A percentile compares a stretch with the other conserved stretches of the same genome.
Conservation (phyloP, 441 rosid species). For the Omphalea diandra region DNA sequence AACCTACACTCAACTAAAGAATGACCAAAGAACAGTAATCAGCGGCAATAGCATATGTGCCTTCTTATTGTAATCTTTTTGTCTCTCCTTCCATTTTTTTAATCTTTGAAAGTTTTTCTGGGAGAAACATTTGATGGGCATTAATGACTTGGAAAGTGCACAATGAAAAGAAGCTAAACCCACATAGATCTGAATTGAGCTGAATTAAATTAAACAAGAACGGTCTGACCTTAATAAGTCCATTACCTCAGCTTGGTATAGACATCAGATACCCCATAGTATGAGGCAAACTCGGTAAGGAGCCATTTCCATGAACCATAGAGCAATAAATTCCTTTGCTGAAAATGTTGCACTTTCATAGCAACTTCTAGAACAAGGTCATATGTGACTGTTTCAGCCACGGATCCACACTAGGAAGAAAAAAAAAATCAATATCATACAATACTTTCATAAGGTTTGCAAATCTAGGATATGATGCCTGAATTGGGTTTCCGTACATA, state of each 20-base stretch:
- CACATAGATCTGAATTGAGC: background rate
- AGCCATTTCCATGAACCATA: conserved; percentile 99
- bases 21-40: conserved; percentile 9
- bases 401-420: conserved; percentile 79
- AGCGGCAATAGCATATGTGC: background rate
- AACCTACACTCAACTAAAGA: conserved; percentile 7
- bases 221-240: background rate
- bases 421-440: conserved; percentile 26
- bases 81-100: background rate
- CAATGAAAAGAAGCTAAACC: background rate
- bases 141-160: background rate
- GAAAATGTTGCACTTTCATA: conserved; percentile 85
- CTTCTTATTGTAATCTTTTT: background rate
- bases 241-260: conserved; percentile 87
- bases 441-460: conserved; percentile 9
- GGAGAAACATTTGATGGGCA: background rate
- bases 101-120: background rate
- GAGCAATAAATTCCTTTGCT: conserved; percentile 79
- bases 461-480: background rate
- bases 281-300: conserved; percentile 83
- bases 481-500: background rate
- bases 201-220: background rate
- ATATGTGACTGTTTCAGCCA: conserved; percentile 98
- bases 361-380: conserved; percentile 90
- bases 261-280: conserved; percentile 91